Conservation (phyloP, 2,329 filamentous ascomycete genomes). For the Ophiostoma sp. region DNA sequence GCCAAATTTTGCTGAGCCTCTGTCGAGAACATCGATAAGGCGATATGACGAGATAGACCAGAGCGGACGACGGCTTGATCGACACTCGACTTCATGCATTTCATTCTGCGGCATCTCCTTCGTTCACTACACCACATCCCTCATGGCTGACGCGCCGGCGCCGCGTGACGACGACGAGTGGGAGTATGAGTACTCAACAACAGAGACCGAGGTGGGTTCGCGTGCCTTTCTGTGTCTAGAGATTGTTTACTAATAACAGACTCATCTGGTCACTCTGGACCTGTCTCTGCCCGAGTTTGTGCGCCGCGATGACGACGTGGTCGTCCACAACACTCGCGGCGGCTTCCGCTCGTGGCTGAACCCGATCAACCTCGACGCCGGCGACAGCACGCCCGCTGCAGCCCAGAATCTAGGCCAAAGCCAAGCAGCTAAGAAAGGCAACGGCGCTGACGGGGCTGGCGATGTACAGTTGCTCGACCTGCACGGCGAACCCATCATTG, state of each 20-base stretch:
- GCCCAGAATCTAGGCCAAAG: background rate
- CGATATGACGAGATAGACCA: background rate
- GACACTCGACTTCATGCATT: background rate
- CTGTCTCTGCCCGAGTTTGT: constrained; percentile 56
- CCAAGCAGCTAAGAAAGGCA: background rate
- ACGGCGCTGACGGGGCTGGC: constrained; percentile 24
- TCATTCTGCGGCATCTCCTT: background rate
- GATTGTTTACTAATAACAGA: constrained; percentile 32
- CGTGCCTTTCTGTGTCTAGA: constrained; percentile 29
- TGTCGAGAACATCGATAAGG: background rate
- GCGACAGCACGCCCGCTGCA: constrained; percentile 8
- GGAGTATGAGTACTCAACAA: constrained; percentile 62
- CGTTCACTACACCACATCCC: background rate
- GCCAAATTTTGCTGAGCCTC: constrained; percentile 27
- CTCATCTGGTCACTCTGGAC: constrained; percentile 59
- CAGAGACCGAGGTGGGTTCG: constrained; percentile 53
- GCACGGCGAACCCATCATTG: constrained; percentile 73
- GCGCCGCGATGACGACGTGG: constrained; percentile 37
- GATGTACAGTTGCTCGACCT: constrained; percentile 78
- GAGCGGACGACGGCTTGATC: too few relatives aligned
- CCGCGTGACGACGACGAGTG: constrained; percentile 54
- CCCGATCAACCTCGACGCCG: constrained; percentile 26
- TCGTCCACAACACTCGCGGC: constrained; percentile 37
- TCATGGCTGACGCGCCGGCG: constrained; percentile 9
- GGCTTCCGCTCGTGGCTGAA: constrained; percentile 42